phyloP scores from a whole-genome alignment of 805 yeast genomes.

The Schwanniomyces pseudopolymorphus region DNA sequence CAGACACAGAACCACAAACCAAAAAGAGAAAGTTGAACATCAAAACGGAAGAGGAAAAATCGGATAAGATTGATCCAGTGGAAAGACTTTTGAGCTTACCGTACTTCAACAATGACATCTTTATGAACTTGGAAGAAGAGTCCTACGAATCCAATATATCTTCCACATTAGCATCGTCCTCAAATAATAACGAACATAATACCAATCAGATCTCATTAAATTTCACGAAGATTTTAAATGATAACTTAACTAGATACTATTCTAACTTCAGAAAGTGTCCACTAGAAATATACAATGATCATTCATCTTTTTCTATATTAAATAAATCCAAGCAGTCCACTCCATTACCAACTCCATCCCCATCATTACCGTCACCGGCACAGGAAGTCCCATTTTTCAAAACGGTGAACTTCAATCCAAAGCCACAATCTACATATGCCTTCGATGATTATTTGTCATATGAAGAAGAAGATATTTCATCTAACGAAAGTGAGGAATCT shows the following conservation, averaged over 20 bases:
- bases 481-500: conserved; percentile 7
- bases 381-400: conserved; percentile 33
- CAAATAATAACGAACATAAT: not conserved
- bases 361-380: not conserved
- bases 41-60: conserved; percentile 11
- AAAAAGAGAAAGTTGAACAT: conserved; percentile 6
- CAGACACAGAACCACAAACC: conserved; percentile 4
- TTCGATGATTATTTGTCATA: conserved; percentile 38
- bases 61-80: conserved; percentile 42
- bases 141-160: conserved; percentile 10
- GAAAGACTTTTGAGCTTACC: conserved; percentile 40
- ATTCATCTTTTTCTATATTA: conserved; percentile 33
- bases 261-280: conserved; percentile 24
- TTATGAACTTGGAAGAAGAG: conserved; percentile 22
- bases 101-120: conserved; percentile 28
- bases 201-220: conserved; percentile 22
- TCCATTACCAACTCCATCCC: not conserved
- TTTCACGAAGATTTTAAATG: conserved; percentile 38
- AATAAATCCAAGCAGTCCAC: conserved; percentile 12
- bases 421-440: conserved; percentile 22
- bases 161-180: conserved; percentile 4
- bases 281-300: conserved; percentile 32
- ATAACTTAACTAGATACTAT: conserved; percentile 35
- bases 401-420: conserved; percentile 35
- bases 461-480: conserved; percentile 17